Percentiles rank a stretch among this genome's conserved stretches.
These are phyloP conservation scores for Exophiala sp. DNA, from an alignment of 2,329 filamentous ascomycete species.

Conservation along the genomic window DNA sequence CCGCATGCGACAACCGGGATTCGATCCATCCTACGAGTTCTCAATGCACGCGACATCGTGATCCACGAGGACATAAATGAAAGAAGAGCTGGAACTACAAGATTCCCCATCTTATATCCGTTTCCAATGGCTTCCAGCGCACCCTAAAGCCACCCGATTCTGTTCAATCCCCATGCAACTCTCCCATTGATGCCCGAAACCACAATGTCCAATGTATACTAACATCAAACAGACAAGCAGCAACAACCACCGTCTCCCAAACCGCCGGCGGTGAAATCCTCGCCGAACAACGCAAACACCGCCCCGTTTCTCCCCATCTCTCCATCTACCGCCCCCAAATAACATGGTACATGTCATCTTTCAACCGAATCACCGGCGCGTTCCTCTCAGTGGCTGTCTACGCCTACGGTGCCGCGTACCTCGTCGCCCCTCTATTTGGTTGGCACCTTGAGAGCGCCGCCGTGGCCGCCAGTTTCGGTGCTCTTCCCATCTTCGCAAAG, in stretches of 20 bases:
- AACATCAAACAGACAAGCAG: conserved; percentile 20
- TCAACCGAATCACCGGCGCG: conserved; percentile 82
- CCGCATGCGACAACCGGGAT: no score
- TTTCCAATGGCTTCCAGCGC: no score
- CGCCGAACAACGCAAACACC: conserved; percentile 72
- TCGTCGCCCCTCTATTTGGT: conserved; percentile 71
- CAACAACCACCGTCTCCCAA: conserved; percentile 51
- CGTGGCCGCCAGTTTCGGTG: conserved; percentile 62
- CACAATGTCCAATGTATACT: background rate
- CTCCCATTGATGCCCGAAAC: background rate
- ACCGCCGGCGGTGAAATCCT: conserved; percentile 63
- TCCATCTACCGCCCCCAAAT: conserved; percentile 81
- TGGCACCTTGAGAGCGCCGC: conserved; percentile 65
- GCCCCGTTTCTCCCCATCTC: conserved; percentile 82
- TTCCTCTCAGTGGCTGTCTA: conserved; percentile 71
- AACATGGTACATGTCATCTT: conserved; percentile 72
- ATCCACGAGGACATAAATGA: no score
- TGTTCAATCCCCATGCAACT: no score
- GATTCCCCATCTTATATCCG: no score
- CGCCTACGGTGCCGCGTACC: conserved; percentile 75
- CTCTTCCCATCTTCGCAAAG: conserved; percentile 59
- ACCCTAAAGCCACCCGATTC: no score
- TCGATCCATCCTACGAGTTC: no score
- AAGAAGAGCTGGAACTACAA: no score
- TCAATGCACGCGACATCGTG: no score